Evolutionary conservation across 2,329 filamentous ascomycete genomes (phyloP), one percentile per base, ranked within the genome.

Genomic region (Annulohypoxylon truncatum): DNA sequence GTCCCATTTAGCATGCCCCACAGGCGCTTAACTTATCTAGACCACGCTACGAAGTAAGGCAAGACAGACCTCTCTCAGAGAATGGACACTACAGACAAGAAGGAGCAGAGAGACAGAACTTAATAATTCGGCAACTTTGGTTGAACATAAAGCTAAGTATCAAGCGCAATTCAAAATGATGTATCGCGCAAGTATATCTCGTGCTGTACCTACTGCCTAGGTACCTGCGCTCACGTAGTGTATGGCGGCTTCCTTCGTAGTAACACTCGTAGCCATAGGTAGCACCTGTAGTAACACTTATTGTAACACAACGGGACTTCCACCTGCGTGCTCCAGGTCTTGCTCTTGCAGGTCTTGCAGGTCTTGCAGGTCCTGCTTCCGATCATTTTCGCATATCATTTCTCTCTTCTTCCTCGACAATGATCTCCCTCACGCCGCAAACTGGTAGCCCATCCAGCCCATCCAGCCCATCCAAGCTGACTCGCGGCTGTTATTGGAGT

Each of bases 11-110:
- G 52, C 42, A 42, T 29, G 33, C 51, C 52, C 54, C 62, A 60
- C 58, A 8, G 5, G 38, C 51, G 29, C 59, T 68, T 68, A 68
- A 63, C 66, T 66, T 66, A 53, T 66, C 40, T 66, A 40, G 59
- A 61, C 66, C 51, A 58, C 59, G 59, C 66, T 68, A 66, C 52
- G 63, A 68, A 68, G 63, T 66, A 68, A 68, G 66, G 66, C 66
- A 56, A 68, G 63, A 66, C 59, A 68, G 59, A 57, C 57, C 61
- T 42, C 61, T 42, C n/a, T n/a, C 13, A 38, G 33, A 38, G 33
- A 38, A 31, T 12, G 13, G 29, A 31, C 5, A n/a, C 18, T 42
- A 42, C 15, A 42, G 38, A 42, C 9, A 10, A 18, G 38, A 42
- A 42, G 18, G 38, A 20, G 9, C 13, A 42, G 38, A 40, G 35